These are phyloP conservation scores for Castanea sativa DNA, from an alignment of 306 rosid species.

Conservation along the genomic window DNA sequence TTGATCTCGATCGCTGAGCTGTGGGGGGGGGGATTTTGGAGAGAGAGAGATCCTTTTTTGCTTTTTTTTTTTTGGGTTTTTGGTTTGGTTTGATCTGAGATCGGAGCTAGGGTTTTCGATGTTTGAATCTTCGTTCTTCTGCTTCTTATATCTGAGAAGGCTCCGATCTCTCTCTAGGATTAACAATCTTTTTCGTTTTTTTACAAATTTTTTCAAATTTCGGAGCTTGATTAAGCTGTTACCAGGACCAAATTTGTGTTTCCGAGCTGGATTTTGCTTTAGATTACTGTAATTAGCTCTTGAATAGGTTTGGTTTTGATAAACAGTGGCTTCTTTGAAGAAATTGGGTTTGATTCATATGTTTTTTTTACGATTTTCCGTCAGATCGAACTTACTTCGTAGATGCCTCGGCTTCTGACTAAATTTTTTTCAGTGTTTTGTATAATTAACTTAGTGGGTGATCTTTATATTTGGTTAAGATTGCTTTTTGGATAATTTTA, in stretches of 20 bases:
- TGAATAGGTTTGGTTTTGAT: neutral
- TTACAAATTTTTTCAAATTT: neutral
- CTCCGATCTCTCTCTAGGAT: neutral
- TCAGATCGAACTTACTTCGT: constrained; percentile 16
- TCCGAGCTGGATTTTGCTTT: constrained; percentile 5
- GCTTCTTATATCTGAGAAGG: neutral
- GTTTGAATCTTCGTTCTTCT: neutral
- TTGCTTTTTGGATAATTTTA: neutral
- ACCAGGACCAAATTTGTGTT: no score
- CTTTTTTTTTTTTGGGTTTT: no score
- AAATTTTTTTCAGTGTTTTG: neutral
- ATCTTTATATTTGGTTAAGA: neutral
- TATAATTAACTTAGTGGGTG: neutral
- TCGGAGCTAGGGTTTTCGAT: constrained; percentile 4
- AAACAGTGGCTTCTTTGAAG: neutral
- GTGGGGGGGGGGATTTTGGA: neutral
- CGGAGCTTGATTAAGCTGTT: neutral
- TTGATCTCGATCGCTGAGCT: constrained; percentile 21
- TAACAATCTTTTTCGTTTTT: neutral
- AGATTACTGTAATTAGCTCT: constrained; percentile 13
- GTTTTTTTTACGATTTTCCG: constrained; percentile 1
- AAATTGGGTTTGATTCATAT: neutral
- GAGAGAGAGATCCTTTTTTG: neutral
- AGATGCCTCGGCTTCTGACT: constrained; percentile 16
- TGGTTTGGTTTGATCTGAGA: constrained; percentile 39